Evolutionary conservation across 2,329 filamentous ascomycete species (phyloP), one percentile per base, ranked within the genome.

Genomic region (Sclerotinia trifoliorum): DNA sequence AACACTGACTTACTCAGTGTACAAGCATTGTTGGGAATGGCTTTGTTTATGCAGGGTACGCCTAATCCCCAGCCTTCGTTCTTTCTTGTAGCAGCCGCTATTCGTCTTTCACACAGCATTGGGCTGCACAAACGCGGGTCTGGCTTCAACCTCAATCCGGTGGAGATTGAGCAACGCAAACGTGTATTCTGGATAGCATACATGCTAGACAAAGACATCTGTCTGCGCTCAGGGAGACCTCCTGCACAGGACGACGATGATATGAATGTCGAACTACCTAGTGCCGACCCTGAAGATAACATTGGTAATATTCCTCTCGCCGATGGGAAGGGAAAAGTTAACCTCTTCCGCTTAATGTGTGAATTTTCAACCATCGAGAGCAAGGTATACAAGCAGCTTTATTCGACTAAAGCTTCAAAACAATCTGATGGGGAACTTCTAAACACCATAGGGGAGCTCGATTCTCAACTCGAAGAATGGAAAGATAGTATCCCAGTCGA

Each of bases 211-310:
- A 90, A 90, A 79, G 89, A 92, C 74, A 88, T 91, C 48, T 91
- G 89, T 74, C 80, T 92, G 52, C 85, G 90, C 48, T 90, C 88
- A n/a, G 90, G 90, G 56, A 82, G 89, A 70, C 90, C 90, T 21
- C 88, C 89, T 3, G 86, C 88, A 5, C 89, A 91, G 77, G 89
- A 92, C 74, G 90, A 92, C 69, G 89, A 92, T 74, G 90, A 92
- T 73, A 96, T 98, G 92, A 98, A 97, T 75, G 94, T 98, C 19
- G 94, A 98, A 57, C 84, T 99, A 55, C 95, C 95, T 0, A 94
- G 93, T 72, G 92, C 94, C 70, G 90, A 97, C 69, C 95, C 95
- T 0, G 86, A 86, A 4, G 95, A 99, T 77, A 95, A 96, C 71
- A 93, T 97, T 70, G 95, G 95, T 70, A 97, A 97, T 76, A 96